Evolutionary conservation across 108 stramenopile genomes (phyloP).

Genomic region (Nitzschia inconspicua): DNA sequence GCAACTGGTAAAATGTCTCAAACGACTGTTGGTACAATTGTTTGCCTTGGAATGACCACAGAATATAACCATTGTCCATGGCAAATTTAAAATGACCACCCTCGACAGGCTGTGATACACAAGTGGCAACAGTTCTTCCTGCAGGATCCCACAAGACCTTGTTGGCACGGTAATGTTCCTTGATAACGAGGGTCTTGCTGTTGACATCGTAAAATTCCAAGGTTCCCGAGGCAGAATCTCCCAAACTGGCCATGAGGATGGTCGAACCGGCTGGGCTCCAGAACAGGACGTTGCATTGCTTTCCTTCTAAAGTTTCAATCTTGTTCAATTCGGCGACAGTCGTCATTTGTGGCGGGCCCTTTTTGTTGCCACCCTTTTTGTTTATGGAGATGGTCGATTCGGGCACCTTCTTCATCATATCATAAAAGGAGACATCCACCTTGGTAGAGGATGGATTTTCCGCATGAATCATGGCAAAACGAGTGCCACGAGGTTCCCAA

Average conservation of each 20-base stretch:
- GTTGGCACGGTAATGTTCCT: slow-evolving; percentile 94
- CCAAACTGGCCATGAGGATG: slow-evolving; percentile 87
- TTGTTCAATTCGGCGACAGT: slow-evolving; percentile 64
- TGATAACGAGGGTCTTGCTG: slow-evolving; percentile 69
- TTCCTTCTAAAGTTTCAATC: slow-evolving; percentile 78
- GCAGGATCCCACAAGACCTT: slow-evolving; percentile 95
- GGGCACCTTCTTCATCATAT: slow-evolving; percentile 78
- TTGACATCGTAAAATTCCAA: slow-evolving; percentile 95
- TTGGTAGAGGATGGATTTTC: slow-evolving; percentile 86
- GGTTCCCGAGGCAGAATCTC: slow-evolving; percentile 84
- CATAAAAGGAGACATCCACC: slow-evolving; percentile 91
- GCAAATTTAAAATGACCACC: slow-evolving; percentile 94
- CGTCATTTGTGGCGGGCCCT: slow-evolving; percentile 24
- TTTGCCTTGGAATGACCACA: slow-evolving; percentile 96
- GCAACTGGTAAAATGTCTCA: slow-evolving; percentile 94
- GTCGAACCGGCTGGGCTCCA: slow-evolving; percentile 93
- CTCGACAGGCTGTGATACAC: slow-evolving; percentile 88
- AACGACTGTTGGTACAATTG: slow-evolving; percentile 80
- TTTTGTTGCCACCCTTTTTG: slow-evolving; percentile 61
- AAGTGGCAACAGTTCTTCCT: slow-evolving; percentile 87
- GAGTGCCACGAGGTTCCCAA: slow-evolving; percentile 93
- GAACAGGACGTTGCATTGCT: slow-evolving; percentile 89
- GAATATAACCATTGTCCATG: slow-evolving; percentile 96
- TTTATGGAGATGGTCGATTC: slow-evolving; percentile 10
- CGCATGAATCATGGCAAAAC: slow-evolving; percentile 94